Conservation (phyloP, 2,329 filamentous ascomycete species). For the Pseudocercospora pini-densiflorae region DNA sequence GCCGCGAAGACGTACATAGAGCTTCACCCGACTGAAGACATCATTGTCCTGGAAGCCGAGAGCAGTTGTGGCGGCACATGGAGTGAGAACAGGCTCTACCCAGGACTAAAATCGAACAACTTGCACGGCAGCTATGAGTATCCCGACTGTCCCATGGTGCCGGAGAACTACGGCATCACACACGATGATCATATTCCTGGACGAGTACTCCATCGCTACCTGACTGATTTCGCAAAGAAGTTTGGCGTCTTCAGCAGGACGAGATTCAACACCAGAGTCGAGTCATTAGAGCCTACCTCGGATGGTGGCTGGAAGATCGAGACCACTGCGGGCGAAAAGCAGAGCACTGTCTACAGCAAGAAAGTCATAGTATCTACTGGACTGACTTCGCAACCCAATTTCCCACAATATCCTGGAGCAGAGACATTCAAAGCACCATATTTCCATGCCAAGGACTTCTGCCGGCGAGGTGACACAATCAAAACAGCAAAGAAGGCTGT, state of each 20-base stretch:
- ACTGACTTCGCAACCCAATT: slow-evolving; percentile 60
- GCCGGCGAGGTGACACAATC: slow-evolving; percentile 42
- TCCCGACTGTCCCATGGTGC: slow-evolving; percentile 71
- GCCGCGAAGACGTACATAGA: slow-evolving; percentile 55
- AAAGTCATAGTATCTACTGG: slow-evolving; percentile 68
- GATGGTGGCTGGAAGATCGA: slow-evolving; percentile 32
- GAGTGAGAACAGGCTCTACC: slow-evolving; percentile 65
- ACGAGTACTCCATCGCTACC: slow-evolving; percentile 27
- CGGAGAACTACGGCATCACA: slow-evolving; percentile 50
- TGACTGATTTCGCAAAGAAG: slow-evolving; percentile 55
- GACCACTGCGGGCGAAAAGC: slow-evolving; percentile 23
- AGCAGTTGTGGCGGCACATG: slow-evolving; percentile 67
- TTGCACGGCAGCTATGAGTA: slow-evolving; percentile 74
- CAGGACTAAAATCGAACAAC: slow-evolving; percentile 74
- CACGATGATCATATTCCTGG: slow-evolving; percentile 56
- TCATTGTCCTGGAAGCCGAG: slow-evolving; percentile 50
- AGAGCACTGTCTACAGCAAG: slow-evolving; percentile 50
- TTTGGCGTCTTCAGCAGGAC: slow-evolving; percentile 57
- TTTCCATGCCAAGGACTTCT: slow-evolving; percentile 64
- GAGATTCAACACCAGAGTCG: slow-evolving; percentile 57
- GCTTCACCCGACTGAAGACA: slow-evolving; percentile 45
- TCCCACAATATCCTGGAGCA: slow-evolving; percentile 57
- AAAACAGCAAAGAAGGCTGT: slow-evolving; percentile 50
- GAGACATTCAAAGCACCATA: slow-evolving; percentile 58
- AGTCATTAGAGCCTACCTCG: slow-evolving; percentile 48